Evolutionary conservation across 768 basidiomycete genomes (phyloP), one percentile per base, ranked within the genome.

Genomic region (Fomitopsis serialis): DNA sequence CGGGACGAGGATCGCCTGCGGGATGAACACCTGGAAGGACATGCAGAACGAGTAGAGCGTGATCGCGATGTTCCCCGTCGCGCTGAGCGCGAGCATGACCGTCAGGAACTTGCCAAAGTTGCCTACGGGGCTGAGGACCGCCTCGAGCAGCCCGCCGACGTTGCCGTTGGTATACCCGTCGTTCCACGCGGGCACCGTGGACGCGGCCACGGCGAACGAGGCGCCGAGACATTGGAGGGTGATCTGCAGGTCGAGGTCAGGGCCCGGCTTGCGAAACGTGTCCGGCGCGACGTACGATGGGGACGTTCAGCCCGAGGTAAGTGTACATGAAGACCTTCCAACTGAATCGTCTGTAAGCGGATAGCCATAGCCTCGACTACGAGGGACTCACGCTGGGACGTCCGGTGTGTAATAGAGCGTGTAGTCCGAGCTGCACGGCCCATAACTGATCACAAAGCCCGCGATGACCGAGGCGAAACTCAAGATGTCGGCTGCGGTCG

Each of bases 11-110:
- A 75, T 71, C 32, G 84, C 72, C 40, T 70, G 73, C 0, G 89
- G 87, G 4, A 87, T 65, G 60, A 85, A 75, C 1, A 86, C 75
- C 63, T 92, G 90, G 58, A 89, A 72, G 63, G 81, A 85, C 54
- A 92, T 75, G 57, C 83, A 80, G 53, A 87, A 79, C 42, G 86
- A 89, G 67, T 97, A 97, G 56, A 92, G 83, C 6, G 89, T 87
- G 2, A 85, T 81, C 1, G 89, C 87, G 43, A 90, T 85, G 69
- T 93, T 94, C 2, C 81, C 88, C 1, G 84, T 82, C 12, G 91
- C 82, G 54, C 84, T 84, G 27, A 94, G 69, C n/a, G 85, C 81
- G 57, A 92, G 74, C 51, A 93, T 63, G 24, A 87, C 85, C 0
- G 84, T 74, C 43, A 90, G 71, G 67, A 88, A 81, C 58, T 87